These are phyloP conservation scores for Aspergillus pseudoterreus DNA, from an alignment of 2,329 filamentous ascomycete genomes.

Conservation along the genomic window DNA sequence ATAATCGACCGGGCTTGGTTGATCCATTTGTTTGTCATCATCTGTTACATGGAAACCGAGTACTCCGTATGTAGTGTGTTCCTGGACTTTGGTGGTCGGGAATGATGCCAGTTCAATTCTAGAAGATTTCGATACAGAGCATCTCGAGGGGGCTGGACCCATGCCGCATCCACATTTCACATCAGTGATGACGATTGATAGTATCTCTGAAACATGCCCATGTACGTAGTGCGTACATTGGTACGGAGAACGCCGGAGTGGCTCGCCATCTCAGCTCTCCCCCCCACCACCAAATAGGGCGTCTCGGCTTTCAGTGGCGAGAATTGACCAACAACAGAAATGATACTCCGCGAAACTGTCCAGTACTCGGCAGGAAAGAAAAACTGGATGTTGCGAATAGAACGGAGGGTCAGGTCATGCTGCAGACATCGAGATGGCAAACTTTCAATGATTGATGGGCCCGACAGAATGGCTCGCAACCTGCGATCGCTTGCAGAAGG, in stretches of 20 bases:
- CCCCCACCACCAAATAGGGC: neutral
- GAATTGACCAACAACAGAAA: neutral
- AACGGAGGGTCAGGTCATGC: neutral
- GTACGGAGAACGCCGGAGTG: too few relatives aligned
- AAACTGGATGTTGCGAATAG: too few relatives aligned
- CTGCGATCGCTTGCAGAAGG: slow-evolving; percentile 12
- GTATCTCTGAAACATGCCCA: too few relatives aligned
- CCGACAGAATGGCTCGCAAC: slow-evolving; percentile 24
- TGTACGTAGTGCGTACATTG: too few relatives aligned
- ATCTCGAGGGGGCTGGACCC: neutral
- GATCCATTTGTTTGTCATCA: too few relatives aligned
- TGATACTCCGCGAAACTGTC: too few relatives aligned
- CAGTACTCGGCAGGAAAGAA: too few relatives aligned
- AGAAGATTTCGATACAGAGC: slow-evolving; percentile 15
- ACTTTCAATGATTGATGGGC: slow-evolving; percentile 11
- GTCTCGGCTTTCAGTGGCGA: neutral
- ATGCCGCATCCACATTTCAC: too few relatives aligned
- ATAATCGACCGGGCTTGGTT: neutral
- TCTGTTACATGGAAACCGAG: too few relatives aligned
- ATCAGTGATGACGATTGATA: too few relatives aligned
- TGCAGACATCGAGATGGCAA: neutral
- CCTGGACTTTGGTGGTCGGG: neutral
- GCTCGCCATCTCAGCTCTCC: too few relatives aligned
- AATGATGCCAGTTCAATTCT: slow-evolving; percentile 2
- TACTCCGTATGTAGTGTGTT: neutral